Base-by-base conservation (phyloP, 2,329 filamentous ascomycete species). In the Stachybotrys chlorohalonatus region DNA sequence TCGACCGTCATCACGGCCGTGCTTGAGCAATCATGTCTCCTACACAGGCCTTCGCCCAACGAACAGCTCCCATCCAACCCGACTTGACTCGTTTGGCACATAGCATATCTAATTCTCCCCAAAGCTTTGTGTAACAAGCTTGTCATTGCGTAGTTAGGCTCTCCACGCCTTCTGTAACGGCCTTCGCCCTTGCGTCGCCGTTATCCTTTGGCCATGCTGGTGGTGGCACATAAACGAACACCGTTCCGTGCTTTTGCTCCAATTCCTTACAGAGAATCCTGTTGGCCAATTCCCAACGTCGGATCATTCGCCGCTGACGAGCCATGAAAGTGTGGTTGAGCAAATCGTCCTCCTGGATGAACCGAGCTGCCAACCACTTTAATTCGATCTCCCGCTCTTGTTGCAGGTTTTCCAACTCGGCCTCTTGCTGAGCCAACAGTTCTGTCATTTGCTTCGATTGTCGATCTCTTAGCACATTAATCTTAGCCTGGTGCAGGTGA, bases 381-480 rank as follows among this genome's bases (percentile, higher is more conserved):
- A 79, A 60, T 51, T 83, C 81, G 47, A 73, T 71, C 13, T 69
- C 68, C 52, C 76, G 75, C 57, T 74, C 76, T 30, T 72, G 70
- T 1, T 64, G 62, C n/a, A 83, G 64, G 50, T 70, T 71, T 30
- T 72, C 68, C 52, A 80, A 62, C 61, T 85, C 82, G 1, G 64
- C 64, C 56, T 79, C 76, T 59, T 86, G 83, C 30, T 77, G 73
- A 46, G 77, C 73, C 1, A 80, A 66, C 5, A 85, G 71, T 57
- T 83, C 78, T 61, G 85, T 82, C 72, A 85, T 78, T 32, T 78
- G 73, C 63, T 83, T 83, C 1, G 80, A 75, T 63, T 86, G 83
- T 47, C 79, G 78, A 56, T 85, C 83, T n/a, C 83, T 75, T 72
- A 86, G 76, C 31, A 85, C 82, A 60, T 85, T 85, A 64, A 86